These are phyloP conservation scores for Castanea crenata DNA, from an alignment of 306 rosid genomes.

Conservation along the genomic window DNA sequence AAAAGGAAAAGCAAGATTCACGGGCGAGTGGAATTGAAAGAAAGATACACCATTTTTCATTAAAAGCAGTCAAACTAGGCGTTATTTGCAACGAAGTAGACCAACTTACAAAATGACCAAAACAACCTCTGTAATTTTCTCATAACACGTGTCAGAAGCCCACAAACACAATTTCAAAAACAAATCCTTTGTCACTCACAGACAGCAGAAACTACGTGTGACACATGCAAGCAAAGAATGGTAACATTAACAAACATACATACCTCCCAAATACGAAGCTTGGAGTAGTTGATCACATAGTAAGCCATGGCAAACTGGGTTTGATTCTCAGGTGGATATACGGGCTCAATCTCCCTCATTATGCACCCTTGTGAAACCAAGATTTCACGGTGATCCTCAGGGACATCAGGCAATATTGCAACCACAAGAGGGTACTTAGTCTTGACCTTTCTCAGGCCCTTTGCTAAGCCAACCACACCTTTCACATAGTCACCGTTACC, in stretches of 20 bases:
- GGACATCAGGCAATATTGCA: slow-evolving; percentile 28
- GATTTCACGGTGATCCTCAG: background rate
- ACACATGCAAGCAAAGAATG: background rate
- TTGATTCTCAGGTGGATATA: background rate
- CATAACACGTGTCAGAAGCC: no score
- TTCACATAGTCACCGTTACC: slow-evolving; percentile 72
- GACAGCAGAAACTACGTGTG: background rate
- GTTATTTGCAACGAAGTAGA: no score
- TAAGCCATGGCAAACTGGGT: background rate
- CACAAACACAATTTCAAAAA: no score
- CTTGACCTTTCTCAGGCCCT: slow-evolving; percentile 69
- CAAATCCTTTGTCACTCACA: no score
- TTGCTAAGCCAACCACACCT: slow-evolving; percentile 84
- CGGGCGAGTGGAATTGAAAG: no score
- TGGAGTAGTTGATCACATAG: background rate
- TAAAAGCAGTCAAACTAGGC: no score
- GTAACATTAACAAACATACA: no score
- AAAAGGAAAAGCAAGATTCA: no score
- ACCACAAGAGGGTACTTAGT: slow-evolving; percentile 69
- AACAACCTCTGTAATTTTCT: no score
- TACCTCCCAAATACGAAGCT: background rate
- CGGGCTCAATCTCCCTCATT: background rate
- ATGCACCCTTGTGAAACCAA: background rate
- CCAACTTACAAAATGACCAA: no score
- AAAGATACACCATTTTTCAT: no score